Conservation (phyloP, 768 basidiomycete species). For the Leccinum broughii region DNA sequence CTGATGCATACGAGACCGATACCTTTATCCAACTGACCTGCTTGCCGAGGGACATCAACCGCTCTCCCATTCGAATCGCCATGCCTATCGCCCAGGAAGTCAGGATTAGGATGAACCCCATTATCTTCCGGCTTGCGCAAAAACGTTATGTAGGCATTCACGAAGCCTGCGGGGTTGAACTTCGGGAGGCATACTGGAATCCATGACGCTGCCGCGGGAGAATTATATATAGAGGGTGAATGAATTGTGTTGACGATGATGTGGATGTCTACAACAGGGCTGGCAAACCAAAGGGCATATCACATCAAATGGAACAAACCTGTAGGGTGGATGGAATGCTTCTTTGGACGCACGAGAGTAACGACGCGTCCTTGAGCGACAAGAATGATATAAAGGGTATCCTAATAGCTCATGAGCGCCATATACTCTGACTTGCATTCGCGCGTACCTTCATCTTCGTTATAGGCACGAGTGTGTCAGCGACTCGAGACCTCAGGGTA, state of each 20-base stretch:
- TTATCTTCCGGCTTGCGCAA: slow-evolving; percentile 43
- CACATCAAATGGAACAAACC: slow-evolving; percentile 44
- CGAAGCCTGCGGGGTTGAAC: slow-evolving; percentile 86
- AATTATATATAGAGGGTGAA: slow-evolving; percentile 75
- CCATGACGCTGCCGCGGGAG: slow-evolving; percentile 85
- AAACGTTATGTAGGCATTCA: slow-evolving; percentile 87
- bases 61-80: neutral
- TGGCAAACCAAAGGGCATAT: neutral
- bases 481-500: slow-evolving; percentile 67
- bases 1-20: slow-evolving; percentile 80
- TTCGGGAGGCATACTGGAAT: slow-evolving; percentile 95
- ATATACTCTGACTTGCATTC: neutral
- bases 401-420: slow-evolving; percentile 43
- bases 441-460: slow-evolving; percentile 72
- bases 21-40: slow-evolving; percentile 32
- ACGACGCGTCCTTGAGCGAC: slow-evolving; percentile 75
- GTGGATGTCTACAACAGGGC: slow-evolving; percentile 65
- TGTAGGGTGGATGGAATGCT: slow-evolving; percentile 93
- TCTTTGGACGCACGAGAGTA: slow-evolving; percentile 85
- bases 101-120: neutral
- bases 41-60: slow-evolving; percentile 6
- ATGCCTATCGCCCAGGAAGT: slow-evolving; percentile 4
- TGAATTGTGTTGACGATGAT: slow-evolving; percentile 90
- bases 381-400: slow-evolving; percentile 90
- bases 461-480: slow-evolving; percentile 76